Evolutionary conservation across 257 asterid genomes (phyloP).

Genomic region (Przewalskia tangutica): DNA sequence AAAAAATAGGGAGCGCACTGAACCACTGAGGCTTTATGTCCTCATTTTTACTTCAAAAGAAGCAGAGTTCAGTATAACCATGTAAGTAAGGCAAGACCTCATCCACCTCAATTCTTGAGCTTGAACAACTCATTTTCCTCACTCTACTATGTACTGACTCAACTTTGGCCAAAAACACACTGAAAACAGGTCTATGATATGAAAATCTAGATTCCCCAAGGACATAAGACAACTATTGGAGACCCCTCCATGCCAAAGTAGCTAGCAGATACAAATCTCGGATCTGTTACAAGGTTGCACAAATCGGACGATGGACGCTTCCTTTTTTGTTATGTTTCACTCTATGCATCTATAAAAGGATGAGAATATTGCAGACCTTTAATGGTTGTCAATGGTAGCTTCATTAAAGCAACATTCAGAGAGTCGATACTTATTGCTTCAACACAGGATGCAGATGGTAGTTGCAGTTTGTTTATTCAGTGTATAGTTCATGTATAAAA

Average conservation of each 20-base stretch:
- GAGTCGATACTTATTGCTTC: too few species aligned
- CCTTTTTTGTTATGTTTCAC: not conserved
- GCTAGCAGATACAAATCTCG: too few species aligned
- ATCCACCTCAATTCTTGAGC: slow-evolving; percentile 22
- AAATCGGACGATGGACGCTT: not conserved
- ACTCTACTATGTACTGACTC: slow-evolving; percentile 2
- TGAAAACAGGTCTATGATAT: slow-evolving; percentile 16
- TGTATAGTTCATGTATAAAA: too few species aligned
- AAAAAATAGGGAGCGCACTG: slow-evolving; percentile 16
- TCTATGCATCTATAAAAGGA: not conserved
- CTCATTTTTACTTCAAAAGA: slow-evolving; percentile 37
- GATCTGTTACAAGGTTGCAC: not conserved
- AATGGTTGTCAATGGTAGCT: too few species aligned
- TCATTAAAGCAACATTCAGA: too few species aligned
- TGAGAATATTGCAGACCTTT: not conserved
- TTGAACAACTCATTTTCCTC: slow-evolving; percentile 12
- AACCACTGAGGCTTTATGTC: not conserved
- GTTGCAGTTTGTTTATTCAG: too few species aligned
- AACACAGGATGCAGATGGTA: too few species aligned
- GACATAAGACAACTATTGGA: slow-evolving; percentile 14
- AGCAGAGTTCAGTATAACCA: slow-evolving; percentile 91
- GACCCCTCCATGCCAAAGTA: slow-evolving; percentile 15
- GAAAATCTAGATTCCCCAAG: slow-evolving; percentile 21
- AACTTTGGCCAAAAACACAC: slow-evolving; percentile 11
- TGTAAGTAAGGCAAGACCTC: slow-evolving; percentile 11